phyloP scores from a whole-genome alignment of 306 rosid genomes.

The Urtica urens region DNA sequence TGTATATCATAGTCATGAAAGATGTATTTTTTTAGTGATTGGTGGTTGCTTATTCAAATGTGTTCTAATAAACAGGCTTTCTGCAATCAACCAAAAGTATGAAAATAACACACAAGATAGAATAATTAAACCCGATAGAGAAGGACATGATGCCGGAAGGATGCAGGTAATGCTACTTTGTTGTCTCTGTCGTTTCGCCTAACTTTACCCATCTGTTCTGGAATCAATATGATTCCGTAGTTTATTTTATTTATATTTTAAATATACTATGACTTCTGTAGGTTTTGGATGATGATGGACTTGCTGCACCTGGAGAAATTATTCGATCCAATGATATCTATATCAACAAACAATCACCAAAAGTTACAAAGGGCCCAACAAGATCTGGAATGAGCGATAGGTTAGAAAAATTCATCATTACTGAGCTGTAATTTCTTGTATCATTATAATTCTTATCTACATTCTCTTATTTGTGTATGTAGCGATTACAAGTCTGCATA shows the following conservation, averaged over 20 bases:
- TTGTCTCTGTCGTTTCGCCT: not conserved
- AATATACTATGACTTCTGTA: slow-evolving; percentile 14
- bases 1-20: not conserved
- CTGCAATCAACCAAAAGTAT: slow-evolving; percentile 46
- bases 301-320: slow-evolving; percentile 92
- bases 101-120: slow-evolving; percentile 52
- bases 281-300: slow-evolving; percentile 85
- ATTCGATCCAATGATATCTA: slow-evolving; percentile 50
- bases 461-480: slow-evolving; percentile 12
- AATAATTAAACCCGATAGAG: slow-evolving; percentile 53
- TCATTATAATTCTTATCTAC: slow-evolving; percentile 1
- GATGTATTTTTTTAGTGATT: not conserved
- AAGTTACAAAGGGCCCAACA: slow-evolving; percentile 23
- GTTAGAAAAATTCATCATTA: slow-evolving; percentile 18
- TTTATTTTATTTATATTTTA: too few species aligned
- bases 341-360: slow-evolving; percentile 61
- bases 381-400: slow-evolving; percentile 38
- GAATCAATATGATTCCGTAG: not conserved
- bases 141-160: slow-evolving; percentile 26
- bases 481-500: slow-evolving; percentile 35
- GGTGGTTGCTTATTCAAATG: slow-evolving; percentile 4
- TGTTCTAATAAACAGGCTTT: slow-evolving; percentile 35
- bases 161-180: slow-evolving; percentile 36
- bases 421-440: not conserved
- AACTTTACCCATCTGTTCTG: not conserved